Percentiles rank a stretch among this genome's conserved stretches.
Conservation (phyloP, 2,329 filamentous ascomycete genomes). For the Bipolaris bicolor region DNA sequence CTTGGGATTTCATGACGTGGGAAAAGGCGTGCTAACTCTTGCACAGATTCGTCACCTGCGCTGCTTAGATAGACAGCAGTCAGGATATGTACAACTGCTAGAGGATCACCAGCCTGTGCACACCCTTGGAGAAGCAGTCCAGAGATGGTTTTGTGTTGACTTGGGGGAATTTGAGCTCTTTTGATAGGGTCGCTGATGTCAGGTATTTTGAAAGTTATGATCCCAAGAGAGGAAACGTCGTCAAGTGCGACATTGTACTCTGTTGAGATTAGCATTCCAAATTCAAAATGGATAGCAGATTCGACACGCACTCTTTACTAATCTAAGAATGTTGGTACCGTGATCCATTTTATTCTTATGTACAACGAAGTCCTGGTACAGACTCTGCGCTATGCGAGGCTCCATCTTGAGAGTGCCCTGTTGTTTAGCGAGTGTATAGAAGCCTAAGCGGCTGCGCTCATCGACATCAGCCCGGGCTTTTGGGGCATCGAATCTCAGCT, state of each 20-base stretch:
- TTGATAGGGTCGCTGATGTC: constrained; percentile 28
- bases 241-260: constrained; percentile 32
- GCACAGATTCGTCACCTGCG: constrained; percentile 14
- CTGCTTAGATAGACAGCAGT: constrained; percentile 31
- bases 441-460: constrained; percentile 25
- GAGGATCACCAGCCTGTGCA: constrained; percentile 34
- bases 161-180: constrained; percentile 31
- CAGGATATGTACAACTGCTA: constrained; percentile 39
- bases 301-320: constrained; percentile 32
- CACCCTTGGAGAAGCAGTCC: constrained; percentile 36
- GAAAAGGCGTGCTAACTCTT: constrained; percentile 27
- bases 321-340: constrained; percentile 20
- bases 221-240: constrained; percentile 35
- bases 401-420: constrained; percentile 27
- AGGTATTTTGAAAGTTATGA: constrained; percentile 34
- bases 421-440: constrained; percentile 26
- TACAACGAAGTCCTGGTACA: constrained; percentile 35
- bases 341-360: constrained; percentile 28
- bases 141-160: constrained; percentile 29
- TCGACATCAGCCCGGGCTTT: constrained; percentile 31
- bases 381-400: constrained; percentile 25
- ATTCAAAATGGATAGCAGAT: neutral
- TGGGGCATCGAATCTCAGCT: constrained; percentile 22
- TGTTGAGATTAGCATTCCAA: constrained; percentile 21
- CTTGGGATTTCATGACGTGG: constrained; percentile 24